Conservation (phyloP, 176 grass and related monocot species). For the Musa troglodytarum region DNA sequence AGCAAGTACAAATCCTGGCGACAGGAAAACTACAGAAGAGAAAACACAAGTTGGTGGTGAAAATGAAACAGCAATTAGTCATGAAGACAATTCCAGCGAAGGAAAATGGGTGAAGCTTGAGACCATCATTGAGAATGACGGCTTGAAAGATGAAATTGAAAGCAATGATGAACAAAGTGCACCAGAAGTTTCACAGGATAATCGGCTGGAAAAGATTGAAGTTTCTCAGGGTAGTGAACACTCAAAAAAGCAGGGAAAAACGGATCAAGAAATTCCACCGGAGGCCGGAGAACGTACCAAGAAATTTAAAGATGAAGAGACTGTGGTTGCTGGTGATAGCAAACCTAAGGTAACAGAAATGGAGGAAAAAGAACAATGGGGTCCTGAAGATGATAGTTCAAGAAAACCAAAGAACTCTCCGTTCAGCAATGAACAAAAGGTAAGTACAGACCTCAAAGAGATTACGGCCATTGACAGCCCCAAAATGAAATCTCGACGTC, state of each 20-base stretch:
- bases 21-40: conserved; percentile 9
- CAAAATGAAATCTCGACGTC: background rate
- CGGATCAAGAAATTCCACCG: background rate
- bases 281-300: background rate
- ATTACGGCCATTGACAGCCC: background rate
- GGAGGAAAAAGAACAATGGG: background rate
- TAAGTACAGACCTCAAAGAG: background rate
- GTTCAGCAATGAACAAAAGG: background rate
- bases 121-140: conserved; percentile 29
- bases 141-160: background rate
- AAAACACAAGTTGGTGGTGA: conserved; percentile 21
- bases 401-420: background rate
- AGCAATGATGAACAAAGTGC: background rate
- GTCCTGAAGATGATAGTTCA: background rate
- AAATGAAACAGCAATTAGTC: conserved; percentile 13
- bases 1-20: background rate
- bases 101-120: conserved; percentile 33
- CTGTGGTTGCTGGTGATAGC: background rate
- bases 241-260: background rate
- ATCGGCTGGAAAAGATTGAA: background rate
- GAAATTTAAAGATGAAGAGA: background rate
- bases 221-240: background rate
- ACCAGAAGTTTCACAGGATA: background rate
- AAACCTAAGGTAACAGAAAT: background rate
- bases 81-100: conserved; percentile 32